A percentile compares a stretch with the other conserved stretches of the same genome.
phyloP scores from a whole-genome alignment of 148 eudicot species.

The Cornus kousa region DNA sequence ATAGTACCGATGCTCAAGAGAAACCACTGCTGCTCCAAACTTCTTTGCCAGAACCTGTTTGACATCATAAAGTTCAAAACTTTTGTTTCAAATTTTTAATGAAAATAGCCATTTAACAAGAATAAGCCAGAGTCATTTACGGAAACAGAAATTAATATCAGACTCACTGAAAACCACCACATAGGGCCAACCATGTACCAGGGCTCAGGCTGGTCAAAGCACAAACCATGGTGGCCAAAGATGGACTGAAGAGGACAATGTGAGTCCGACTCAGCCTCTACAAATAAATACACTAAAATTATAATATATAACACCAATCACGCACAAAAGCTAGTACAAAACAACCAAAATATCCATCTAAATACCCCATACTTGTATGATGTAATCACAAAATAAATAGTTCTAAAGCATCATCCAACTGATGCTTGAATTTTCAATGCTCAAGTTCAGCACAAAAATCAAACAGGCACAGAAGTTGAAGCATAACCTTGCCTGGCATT shows the following conservation, averaged over 20 bases:
- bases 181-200: not conserved
- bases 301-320: not conserved
- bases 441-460: slow-evolving; percentile 3
- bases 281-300: not conserved
- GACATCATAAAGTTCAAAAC: slow-evolving; percentile 14
- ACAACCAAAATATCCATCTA: slow-evolving; percentile 7
- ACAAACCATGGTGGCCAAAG: not conserved
- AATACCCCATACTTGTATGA: no score
- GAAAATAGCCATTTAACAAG: not conserved
- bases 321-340: not conserved
- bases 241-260: not conserved
- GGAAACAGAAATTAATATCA: slow-evolving; percentile 1
- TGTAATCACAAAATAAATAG: not conserved
- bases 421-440: no score
- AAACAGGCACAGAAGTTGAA: not conserved
- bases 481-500: slow-evolving; percentile 1
- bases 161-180: not conserved
- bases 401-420: no score
- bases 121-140: not conserved
- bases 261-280: not conserved
- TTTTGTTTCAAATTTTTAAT: not conserved
- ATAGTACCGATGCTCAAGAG: slow-evolving; percentile 97
- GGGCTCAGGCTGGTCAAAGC: slow-evolving; percentile 4
- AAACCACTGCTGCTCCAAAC: slow-evolving; percentile 96
- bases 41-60: slow-evolving; percentile 86